Conservation (phyloP, 352 stramenopile genomes). For the Globisporangium cederbergense region DNA sequence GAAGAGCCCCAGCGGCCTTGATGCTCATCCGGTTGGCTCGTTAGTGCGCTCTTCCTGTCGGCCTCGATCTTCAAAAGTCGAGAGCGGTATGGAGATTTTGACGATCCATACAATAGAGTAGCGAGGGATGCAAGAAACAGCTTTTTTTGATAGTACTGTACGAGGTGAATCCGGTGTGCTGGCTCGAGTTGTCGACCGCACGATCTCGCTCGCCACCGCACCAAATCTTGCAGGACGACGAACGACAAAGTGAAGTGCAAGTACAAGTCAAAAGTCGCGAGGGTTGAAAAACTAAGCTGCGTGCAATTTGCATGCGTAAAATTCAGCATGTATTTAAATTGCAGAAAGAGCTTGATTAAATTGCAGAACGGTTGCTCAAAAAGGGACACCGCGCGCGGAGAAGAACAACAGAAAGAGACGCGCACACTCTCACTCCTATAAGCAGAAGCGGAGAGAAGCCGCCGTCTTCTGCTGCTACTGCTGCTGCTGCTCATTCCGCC, state of each 20-base stretch:
- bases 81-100: no score
- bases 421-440: background rate
- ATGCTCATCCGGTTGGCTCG: no score
- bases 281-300: background rate
- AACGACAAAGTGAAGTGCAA: background rate
- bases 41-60: no score
- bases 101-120: no score
- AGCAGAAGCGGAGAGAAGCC: conserved; percentile 3
- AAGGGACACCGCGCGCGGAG: background rate
- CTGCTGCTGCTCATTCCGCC: background rate
- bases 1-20: no score
- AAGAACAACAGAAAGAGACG: conserved; percentile 2
- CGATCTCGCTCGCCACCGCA: background rate
- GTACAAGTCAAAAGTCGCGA: no score
- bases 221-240: background rate
- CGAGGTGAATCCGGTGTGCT: background rate
- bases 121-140: no score
- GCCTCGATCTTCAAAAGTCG: no score
- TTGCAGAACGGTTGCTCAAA: background rate
- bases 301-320: no score
- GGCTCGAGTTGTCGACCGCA: background rate
- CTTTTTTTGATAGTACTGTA: no score
- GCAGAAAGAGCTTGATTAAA: no score
- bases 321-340: no score
- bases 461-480: background rate